phyloP scores from a whole-genome alignment of 2,329 filamentous ascomycete species.

The Colletotrichum sojae region DNA sequence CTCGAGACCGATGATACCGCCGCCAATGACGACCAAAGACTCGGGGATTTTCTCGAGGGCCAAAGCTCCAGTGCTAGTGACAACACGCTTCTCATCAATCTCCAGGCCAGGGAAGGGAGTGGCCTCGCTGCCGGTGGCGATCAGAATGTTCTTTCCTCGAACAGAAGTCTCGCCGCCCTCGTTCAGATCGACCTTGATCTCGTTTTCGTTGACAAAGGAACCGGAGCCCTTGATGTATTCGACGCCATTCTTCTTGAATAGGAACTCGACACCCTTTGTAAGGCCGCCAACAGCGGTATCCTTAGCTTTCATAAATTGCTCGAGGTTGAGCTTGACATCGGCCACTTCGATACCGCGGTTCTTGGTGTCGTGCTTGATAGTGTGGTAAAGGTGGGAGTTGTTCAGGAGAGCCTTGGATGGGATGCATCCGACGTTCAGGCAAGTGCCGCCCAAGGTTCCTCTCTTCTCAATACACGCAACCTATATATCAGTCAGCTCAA shows the following conservation, averaged over 20 bases:
- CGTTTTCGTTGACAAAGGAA: constrained; percentile 89
- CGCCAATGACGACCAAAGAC: constrained; percentile 97
- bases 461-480: constrained; percentile 99
- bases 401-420: constrained; percentile 99
- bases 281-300: constrained; percentile 89
- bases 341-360: constrained; percentile 97
- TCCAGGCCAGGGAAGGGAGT: constrained; percentile 96
- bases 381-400: constrained; percentile 99
- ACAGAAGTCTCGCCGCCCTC: constrained; percentile 93
- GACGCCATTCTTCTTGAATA: constrained; percentile 99
- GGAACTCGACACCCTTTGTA: constrained; percentile 97
- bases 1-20: constrained; percentile 98
- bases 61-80: constrained; percentile 96
- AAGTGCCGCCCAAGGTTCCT: constrained; percentile 93
- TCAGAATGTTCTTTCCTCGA: constrained; percentile 96
- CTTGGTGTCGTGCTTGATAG: constrained; percentile 97
- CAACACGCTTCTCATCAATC: constrained; percentile 97
- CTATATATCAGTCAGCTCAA: constrained; percentile 58
- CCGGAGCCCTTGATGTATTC: constrained; percentile 97
- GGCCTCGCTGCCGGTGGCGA: constrained; percentile 94
- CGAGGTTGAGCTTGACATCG: constrained; percentile 95
- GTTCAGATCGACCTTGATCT: constrained; percentile 89
- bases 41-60: constrained; percentile 91
- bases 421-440: constrained; percentile 99
- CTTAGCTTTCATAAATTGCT: constrained; percentile 98